Evolutionary conservation across 2,329 filamentous ascomycete genomes (phyloP), one percentile per base, ranked within the genome.

Genomic region (Aspergillus novoparasiticus): DNA sequence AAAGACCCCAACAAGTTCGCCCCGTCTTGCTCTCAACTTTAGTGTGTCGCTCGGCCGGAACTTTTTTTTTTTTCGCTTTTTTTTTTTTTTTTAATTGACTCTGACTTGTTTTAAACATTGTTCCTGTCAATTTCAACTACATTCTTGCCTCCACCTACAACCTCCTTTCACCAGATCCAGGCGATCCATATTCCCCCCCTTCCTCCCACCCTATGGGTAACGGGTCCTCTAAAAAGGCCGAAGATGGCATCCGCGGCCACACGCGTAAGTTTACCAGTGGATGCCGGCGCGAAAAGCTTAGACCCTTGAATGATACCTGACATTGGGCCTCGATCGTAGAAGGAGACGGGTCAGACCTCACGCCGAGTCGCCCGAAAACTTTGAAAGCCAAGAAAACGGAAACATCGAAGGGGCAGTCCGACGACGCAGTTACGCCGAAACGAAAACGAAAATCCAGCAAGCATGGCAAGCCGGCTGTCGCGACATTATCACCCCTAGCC

Each of bases 371-470:
- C 26, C 26, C 32, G 23, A 53, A 39, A 21, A 10, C 14, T 16
- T 28, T 46, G 10, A 59, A 50, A 32, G 6, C 9, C 34, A 21
- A 8, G 16, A 23, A 58, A 56, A 61, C 34, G 46, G 8, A 23
- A 54, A 51, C 46, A 16, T n/a, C 41, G 6, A 26, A 58, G n/a
- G 43, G 16, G 46, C 23, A 45, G 26, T 41, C 57, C 16, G 30
- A 54, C 3, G 39, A 46, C 39, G 23, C 39, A 41, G 26, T 26
- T 9, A 21, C 43, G 10, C 51, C 54, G 39, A 60, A 63, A 46
- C 58, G 62, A 46, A 64, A 59, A 54, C 39, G 43, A 32, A 46
- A 46, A 30, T 58, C 50, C 30, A 34, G 6, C 11, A 30, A 61
- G 21, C 34, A 51, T 30, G 39, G 26, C 43, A 57, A 60, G 26